phyloP scores from a whole-genome alignment of 176 grass and related monocot species.

The Aegilops sharonensis region DNA sequence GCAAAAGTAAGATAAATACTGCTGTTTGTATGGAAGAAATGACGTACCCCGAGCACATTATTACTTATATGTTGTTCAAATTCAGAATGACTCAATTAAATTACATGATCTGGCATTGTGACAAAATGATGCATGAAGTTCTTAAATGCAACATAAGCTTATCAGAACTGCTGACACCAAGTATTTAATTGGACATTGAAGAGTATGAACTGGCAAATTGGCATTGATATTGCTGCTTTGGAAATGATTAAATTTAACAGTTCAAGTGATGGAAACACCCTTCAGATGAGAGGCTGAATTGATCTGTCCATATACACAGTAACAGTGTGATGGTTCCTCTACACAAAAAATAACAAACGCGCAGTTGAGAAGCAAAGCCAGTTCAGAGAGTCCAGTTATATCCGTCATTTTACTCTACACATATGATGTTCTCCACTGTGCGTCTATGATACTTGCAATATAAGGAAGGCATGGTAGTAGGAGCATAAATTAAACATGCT shows the following conservation, averaged over 20 bases:
- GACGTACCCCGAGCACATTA: not conserved
- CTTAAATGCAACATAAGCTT: constrained; percentile 7
- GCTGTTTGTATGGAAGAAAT: not conserved
- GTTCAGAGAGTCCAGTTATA: not conserved
- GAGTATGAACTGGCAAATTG: not conserved
- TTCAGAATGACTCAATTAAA: not conserved
- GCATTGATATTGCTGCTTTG: not conserved
- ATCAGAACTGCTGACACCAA: not conserved
- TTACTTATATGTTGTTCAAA: not conserved
- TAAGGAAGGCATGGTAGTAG: not conserved
- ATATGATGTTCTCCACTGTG: not conserved
- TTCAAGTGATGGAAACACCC: not conserved
- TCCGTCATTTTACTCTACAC: not conserved
- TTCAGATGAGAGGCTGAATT: constrained; percentile 8
- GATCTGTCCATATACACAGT: not conserved
- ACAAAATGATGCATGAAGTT: not conserved
- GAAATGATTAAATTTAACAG: not conserved
- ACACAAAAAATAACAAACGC: not conserved
- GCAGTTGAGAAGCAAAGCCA: not conserved
- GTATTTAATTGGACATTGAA: not conserved
- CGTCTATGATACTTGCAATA: not conserved
- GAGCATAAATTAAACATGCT: not conserved
- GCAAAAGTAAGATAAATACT: not conserved
- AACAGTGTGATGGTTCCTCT: not conserved
- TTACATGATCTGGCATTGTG: not conserved